Evolutionary conservation across 352 stramenopile genomes (phyloP).

Genomic region (Phytopythium kandeliae): DNA sequence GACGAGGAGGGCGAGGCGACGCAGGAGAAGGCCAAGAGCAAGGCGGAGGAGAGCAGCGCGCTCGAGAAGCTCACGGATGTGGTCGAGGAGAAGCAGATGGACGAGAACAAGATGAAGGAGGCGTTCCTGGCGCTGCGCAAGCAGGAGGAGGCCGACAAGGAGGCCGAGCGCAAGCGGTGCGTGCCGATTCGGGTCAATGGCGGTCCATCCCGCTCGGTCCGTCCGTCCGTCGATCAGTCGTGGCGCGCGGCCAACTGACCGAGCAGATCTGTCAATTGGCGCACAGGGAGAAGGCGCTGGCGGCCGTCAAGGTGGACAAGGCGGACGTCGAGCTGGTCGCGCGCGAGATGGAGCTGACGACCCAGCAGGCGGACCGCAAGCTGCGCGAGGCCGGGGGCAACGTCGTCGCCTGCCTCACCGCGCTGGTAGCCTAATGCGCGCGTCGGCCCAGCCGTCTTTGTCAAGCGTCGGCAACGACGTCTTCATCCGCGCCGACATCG

Average conservation of each 20-base stretch:
- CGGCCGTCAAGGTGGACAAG: conserved; percentile 77
- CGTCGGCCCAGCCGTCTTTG: background rate
- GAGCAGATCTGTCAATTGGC: background rate
- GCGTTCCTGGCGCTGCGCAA: conserved; percentile 70
- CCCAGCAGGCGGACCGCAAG: conserved; percentile 75
- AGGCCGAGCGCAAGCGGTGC: conserved; percentile 61
- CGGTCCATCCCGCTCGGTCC: too few species aligned
- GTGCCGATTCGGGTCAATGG: too few species aligned
- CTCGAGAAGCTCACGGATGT: conserved; percentile 84
- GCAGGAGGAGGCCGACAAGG: conserved; percentile 81
- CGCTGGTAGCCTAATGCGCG: conserved; percentile 26
- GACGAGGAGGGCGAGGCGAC: conserved; percentile 38
- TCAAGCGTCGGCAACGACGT: background rate
- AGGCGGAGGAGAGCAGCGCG: conserved; percentile 75
- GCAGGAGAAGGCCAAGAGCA: conserved; percentile 61
- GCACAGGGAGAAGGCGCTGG: conserved; percentile 68
- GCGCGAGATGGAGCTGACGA: conserved; percentile 71
- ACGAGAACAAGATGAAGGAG: conserved; percentile 87
- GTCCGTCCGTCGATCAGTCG: too few species aligned
- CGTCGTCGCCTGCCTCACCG: conserved; percentile 61
- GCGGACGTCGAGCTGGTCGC: conserved; percentile 76
- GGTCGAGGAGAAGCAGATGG: conserved; percentile 85
- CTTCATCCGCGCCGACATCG: background rate
- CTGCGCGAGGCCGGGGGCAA: conserved; percentile 73
- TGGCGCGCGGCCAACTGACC: background rate